Percentiles rank a stretch among this genome's conserved stretches.
Conservation (phyloP, 352 stramenopile genomes). For the Phytophthora brassicae region DNA sequence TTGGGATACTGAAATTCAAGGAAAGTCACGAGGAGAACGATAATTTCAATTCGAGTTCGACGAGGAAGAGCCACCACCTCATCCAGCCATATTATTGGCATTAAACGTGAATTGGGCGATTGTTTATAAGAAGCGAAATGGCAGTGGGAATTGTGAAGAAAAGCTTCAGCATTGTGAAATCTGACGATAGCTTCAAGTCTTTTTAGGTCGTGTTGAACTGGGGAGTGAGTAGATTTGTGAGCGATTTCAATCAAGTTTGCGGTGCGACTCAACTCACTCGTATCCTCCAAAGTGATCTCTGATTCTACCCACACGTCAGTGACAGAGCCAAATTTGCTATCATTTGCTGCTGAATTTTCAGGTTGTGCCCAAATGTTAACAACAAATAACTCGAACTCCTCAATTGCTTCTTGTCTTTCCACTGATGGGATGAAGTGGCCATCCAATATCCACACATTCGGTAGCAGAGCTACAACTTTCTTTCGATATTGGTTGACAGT, state of each 20-base stretch:
- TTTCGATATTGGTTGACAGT: slow-evolving; percentile 35
- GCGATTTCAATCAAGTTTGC: slow-evolving; percentile 25
- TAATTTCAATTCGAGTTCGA: slow-evolving; percentile 36
- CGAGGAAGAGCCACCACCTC: slow-evolving; percentile 34
- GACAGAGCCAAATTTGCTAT: slow-evolving; percentile 40
- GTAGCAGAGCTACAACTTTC: slow-evolving; percentile 50
- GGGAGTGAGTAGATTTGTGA: slow-evolving; percentile 14
- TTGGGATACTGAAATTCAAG: slow-evolving; percentile 47
- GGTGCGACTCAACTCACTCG: not conserved
- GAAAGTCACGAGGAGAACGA: slow-evolving; percentile 35
- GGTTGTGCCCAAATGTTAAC: slow-evolving; percentile 20
- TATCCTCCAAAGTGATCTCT: not conserved
- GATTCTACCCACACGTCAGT: slow-evolving; percentile 37
- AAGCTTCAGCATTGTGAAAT: slow-evolving; percentile 51
- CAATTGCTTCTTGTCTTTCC: slow-evolving; percentile 44
- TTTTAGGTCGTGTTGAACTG: slow-evolving; percentile 31
- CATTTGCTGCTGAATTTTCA: not conserved
- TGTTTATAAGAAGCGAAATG: slow-evolving; percentile 47
- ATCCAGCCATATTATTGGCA: slow-evolving; percentile 39
- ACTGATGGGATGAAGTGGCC: slow-evolving; percentile 50
- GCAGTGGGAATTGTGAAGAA: slow-evolving; percentile 48
- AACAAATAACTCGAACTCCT: slow-evolving; percentile 44
- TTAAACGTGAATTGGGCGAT: slow-evolving; percentile 27
- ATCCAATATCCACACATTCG: slow-evolving; percentile 62
- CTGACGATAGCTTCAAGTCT: slow-evolving; percentile 40